Evolutionary conservation across 2,329 filamentous ascomycete species (phyloP).

Genomic region (Neofusicoccum sp.): DNA sequence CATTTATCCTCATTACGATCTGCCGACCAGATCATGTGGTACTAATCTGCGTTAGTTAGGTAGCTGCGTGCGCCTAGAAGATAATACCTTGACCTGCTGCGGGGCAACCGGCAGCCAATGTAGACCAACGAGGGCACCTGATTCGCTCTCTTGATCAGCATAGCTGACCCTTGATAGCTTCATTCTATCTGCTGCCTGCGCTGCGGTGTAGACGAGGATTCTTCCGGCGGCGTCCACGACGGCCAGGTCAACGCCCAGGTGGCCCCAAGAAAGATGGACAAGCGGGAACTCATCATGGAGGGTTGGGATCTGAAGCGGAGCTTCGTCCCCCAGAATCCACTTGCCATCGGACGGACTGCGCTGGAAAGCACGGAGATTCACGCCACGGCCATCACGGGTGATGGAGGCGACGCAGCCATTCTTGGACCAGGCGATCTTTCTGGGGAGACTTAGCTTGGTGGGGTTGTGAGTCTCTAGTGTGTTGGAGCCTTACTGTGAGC

Average conservation of each 20-base stretch:
- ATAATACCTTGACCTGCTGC: slow-evolving; percentile 41
- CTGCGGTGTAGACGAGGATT: slow-evolving; percentile 72
- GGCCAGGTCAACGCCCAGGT: slow-evolving; percentile 76
- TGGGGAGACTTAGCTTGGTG: slow-evolving; percentile 37
- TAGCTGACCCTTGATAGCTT: slow-evolving; percentile 63
- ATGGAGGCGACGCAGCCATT: slow-evolving; percentile 84
- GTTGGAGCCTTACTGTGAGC: slow-evolving; percentile 70
- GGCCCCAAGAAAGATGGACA: slow-evolving; percentile 82
- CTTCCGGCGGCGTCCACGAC: slow-evolving; percentile 79
- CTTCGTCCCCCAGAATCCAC: slow-evolving; percentile 78
- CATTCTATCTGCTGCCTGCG: slow-evolving; percentile 73
- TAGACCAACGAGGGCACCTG: slow-evolving; percentile 77
- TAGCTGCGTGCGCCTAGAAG: neutral
- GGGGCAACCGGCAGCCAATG: slow-evolving; percentile 70
- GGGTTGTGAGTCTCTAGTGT: neutral
- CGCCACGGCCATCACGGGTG: slow-evolving; percentile 66
- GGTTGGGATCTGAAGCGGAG: slow-evolving; percentile 63
- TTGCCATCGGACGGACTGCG: slow-evolving; percentile 68
- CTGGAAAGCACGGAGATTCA: slow-evolving; percentile 74
- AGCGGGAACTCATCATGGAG: slow-evolving; percentile 67
- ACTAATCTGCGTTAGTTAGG: slow-evolving; percentile 29
- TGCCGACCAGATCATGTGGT: slow-evolving; percentile 44
- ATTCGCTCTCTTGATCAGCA: slow-evolving; percentile 71
- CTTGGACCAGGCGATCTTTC: slow-evolving; percentile 85
- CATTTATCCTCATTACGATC: slow-evolving; percentile 55